Evolutionary conservation across 805 yeast genomes (phyloP).

Genomic region (Wickerhamomyces mucosus): DNA sequence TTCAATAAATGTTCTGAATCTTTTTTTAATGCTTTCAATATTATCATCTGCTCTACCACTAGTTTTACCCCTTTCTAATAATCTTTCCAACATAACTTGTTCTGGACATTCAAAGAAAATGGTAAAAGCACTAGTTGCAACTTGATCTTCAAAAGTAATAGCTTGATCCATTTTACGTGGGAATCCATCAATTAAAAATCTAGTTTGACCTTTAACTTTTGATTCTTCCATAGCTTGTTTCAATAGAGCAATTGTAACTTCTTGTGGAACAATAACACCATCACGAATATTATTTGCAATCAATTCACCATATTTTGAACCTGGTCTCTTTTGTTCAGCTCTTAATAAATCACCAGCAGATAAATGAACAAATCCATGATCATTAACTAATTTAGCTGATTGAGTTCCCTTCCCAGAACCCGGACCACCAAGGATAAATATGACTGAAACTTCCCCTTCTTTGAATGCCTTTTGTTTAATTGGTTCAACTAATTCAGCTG

Average conservation of each 20-base stretch:
- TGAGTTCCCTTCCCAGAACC: slow-evolving; percentile 99
- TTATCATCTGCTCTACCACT: slow-evolving; percentile 93
- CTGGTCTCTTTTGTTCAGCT: slow-evolving; percentile 80
- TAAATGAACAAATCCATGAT: slow-evolving; percentile 76
- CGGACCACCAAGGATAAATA: slow-evolving; percentile 94
- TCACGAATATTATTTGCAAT: slow-evolving; percentile 79
- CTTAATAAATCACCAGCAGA: slow-evolving; percentile 96
- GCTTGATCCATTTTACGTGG: slow-evolving; percentile 99
- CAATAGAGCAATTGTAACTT: slow-evolving; percentile 74
- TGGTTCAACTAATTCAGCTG: slow-evolving; percentile 36
- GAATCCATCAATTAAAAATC: slow-evolving; percentile 87
- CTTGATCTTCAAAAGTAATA: slow-evolving; percentile 72
- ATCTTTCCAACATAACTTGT: slow-evolving; percentile 71
- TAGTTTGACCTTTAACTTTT: slow-evolving; percentile 36
- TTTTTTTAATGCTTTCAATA: slow-evolving; percentile 79
- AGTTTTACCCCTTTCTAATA: slow-evolving; percentile 87
- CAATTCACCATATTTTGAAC: slow-evolving; percentile 76
- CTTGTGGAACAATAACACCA: slow-evolving; percentile 90
- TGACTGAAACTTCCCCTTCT: slow-evolving; percentile 61
- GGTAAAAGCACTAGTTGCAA: slow-evolving; percentile 62
- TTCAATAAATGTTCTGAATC: slow-evolving; percentile 78
- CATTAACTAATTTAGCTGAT: slow-evolving; percentile 74
- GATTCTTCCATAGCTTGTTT: slow-evolving; percentile 65
- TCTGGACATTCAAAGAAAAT: slow-evolving; percentile 79
- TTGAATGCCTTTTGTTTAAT: slow-evolving; percentile 36